Evolutionary conservation across 164 flowering plant genomes (phyloP).

Genomic region (Houttuynia cordata): DNA sequence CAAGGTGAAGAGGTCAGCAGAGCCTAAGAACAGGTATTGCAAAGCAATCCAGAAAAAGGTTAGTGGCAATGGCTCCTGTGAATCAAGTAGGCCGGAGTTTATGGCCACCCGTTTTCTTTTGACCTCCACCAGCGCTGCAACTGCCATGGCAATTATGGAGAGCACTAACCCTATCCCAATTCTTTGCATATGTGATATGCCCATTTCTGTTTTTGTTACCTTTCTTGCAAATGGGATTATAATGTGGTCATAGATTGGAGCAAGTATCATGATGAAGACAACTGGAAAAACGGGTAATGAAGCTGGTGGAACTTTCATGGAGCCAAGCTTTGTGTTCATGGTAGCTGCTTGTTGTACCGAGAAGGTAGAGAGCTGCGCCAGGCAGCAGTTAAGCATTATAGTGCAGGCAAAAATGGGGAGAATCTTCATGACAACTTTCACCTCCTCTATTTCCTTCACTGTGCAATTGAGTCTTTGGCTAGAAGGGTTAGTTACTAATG

Average conservation of each 20-base stretch:
- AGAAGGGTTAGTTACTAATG: constrained; percentile 21
- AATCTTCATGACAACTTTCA: constrained; percentile 46
- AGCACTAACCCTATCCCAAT: constrained; percentile 72
- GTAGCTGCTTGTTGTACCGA: constrained; percentile 93
- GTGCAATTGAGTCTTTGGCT: constrained; percentile 36
- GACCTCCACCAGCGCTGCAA: constrained; percentile 71
- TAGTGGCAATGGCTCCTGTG: constrained; percentile 43
- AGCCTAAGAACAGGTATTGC: constrained; percentile 78
- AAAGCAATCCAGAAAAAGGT: constrained; percentile 76
- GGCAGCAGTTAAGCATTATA: constrained; percentile 83
- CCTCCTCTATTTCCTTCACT: constrained; percentile 57
- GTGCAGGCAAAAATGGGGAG: constrained; percentile 74
- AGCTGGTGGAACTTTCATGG: constrained; percentile 68
- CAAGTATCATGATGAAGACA: constrained; percentile 70
- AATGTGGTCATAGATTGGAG: constrained; percentile 64
- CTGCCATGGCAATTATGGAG: constrained; percentile 71
- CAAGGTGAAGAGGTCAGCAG: constrained; percentile 78
- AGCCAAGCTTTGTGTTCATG: constrained; percentile 72
- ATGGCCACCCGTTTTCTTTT: constrained; percentile 48
- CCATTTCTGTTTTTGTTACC: constrained; percentile 56
- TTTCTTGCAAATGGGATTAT: constrained; percentile 56
- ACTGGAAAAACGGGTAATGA: constrained; percentile 88
- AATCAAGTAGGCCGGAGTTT: constrained; percentile 22
- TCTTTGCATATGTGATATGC: constrained; percentile 67
- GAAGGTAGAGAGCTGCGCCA: constrained; percentile 92